phyloP scores from a whole-genome alignment of 2,329 filamentous ascomycete genomes.

The Chaetomium sp. region DNA sequence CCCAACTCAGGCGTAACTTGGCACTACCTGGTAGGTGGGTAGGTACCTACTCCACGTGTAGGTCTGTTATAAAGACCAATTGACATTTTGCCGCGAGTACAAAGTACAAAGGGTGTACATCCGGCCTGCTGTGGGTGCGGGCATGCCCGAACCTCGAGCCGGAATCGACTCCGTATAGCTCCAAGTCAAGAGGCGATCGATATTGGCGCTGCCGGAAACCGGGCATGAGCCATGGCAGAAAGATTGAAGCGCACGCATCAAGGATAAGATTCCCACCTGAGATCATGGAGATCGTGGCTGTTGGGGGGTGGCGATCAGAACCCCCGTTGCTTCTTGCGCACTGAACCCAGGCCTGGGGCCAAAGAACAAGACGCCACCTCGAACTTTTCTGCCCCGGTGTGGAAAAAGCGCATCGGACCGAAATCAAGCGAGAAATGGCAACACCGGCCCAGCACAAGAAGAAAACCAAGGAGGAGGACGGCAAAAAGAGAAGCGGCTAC shows the following conservation, averaged over 20 bases:
- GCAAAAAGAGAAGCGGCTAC: background rate
- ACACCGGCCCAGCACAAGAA: background rate
- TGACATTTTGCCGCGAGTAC: background rate
- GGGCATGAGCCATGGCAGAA: background rate
- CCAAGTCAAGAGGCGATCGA: background rate
- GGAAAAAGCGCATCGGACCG: background rate
- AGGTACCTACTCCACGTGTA: too few species aligned
- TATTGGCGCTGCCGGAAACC: background rate
- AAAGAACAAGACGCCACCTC: background rate
- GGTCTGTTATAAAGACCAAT: too few species aligned
- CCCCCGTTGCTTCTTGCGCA: constrained; percentile 4
- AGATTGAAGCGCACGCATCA: constrained; percentile 3
- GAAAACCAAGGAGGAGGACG: background rate
- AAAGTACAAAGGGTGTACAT: background rate
- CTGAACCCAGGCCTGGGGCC: background rate
- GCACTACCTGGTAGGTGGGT: background rate
- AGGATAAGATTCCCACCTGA: constrained; percentile 1
- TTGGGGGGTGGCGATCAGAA: background rate
- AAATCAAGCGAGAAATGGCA: background rate
- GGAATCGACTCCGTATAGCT: constrained; percentile 1
- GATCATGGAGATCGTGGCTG: constrained; percentile 5
- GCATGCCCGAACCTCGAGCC: background rate
- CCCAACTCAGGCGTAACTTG: background rate
- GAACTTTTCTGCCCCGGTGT: background rate
- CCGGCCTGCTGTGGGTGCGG: background rate